These are phyloP conservation scores for Camellia lanceoleosa DNA, from an alignment of 148 eudicot genomes.

Conservation along the genomic window DNA sequence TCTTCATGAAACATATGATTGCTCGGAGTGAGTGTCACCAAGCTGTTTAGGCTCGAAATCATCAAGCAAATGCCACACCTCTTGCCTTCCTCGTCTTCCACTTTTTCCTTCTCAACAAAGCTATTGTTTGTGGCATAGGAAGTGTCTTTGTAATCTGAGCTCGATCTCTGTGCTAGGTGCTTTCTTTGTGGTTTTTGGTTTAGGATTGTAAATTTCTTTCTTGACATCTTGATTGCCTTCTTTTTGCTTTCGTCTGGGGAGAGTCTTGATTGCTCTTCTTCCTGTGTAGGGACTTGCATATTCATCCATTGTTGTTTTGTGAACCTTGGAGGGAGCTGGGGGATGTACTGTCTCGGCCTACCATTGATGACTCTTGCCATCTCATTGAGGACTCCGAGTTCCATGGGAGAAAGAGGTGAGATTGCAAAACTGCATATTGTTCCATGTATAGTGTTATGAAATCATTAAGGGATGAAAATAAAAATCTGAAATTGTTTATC, in stretches of 20 bases:
- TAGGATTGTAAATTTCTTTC: conserved; percentile 55
- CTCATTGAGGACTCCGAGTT: conserved; percentile 18
- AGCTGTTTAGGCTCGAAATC: conserved; percentile 55
- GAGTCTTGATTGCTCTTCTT: conserved; percentile 37
- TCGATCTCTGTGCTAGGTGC: too few species aligned
- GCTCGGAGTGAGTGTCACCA: conserved; percentile 66
- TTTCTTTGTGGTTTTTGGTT: conserved; percentile 37
- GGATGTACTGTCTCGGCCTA: conserved; percentile 2
- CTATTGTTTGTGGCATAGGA: neutral
- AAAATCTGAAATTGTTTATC: too few species aligned
- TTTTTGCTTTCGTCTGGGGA: conserved; percentile 50
- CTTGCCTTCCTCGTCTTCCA: conserved; percentile 42
- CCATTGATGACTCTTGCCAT: conserved; percentile 8
- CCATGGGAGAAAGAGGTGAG: conserved; percentile 1
- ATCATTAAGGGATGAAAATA: too few species aligned
- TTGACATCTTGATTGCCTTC: conserved; percentile 41
- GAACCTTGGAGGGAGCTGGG: conserved; percentile 15
- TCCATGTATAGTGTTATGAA: neutral
- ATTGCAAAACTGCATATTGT: conserved; percentile 9
- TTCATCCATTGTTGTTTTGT: neutral
- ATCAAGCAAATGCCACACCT: conserved; percentile 81
- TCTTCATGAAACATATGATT: conserved; percentile 88
- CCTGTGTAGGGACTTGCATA: neutral
- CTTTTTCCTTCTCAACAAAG: conserved; percentile 1
- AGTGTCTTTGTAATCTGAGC: conserved; percentile 37